Conservation (phyloP, 2,329 filamentous ascomycete species). For the Orbilia oligospora region DNA sequence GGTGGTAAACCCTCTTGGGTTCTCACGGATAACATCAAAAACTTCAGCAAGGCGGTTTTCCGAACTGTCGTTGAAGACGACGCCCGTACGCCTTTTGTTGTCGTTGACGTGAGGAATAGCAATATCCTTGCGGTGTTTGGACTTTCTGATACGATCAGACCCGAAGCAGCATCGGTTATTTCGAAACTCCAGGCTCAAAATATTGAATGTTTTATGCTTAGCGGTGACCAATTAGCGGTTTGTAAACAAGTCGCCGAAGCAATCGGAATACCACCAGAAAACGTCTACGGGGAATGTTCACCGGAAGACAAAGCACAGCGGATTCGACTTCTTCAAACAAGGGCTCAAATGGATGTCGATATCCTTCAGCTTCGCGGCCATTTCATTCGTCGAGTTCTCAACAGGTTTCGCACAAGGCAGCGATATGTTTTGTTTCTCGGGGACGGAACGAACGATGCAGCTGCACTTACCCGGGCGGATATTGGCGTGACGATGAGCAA, state of each 20-base stretch:
- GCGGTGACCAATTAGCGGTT: slow-evolving; percentile 72
- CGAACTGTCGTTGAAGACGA: slow-evolving; percentile 45
- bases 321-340: slow-evolving; percentile 33
- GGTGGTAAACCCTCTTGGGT: slow-evolving; percentile 71
- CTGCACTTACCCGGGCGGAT: slow-evolving; percentile 78
- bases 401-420: slow-evolving; percentile 63
- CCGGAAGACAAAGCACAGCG: slow-evolving; percentile 70
- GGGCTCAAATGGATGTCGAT: slow-evolving; percentile 16
- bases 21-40: slow-evolving; percentile 57
- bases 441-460: slow-evolving; percentile 86
- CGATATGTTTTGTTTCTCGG: slow-evolving; percentile 77
- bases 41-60: slow-evolving; percentile 64
- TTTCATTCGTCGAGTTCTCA: slow-evolving; percentile 22
- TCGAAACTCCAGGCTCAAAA: slow-evolving; percentile 69
- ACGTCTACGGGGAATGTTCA: slow-evolving; percentile 69
- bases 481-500: slow-evolving; percentile 79
- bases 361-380: slow-evolving; percentile 17
- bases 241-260: slow-evolving; percentile 69
- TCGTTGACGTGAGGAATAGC: slow-evolving; percentile 33
- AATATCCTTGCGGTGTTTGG: slow-evolving; percentile 69
- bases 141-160: slow-evolving; percentile 69
- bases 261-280: slow-evolving; percentile 67
- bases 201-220: slow-evolving; percentile 72
- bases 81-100: slow-evolving; percentile 47
- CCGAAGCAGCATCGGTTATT: slow-evolving; percentile 70